Base-by-base conservation (phyloP, 805 yeast species). In the Cyberlindnera petersonii region DNA sequence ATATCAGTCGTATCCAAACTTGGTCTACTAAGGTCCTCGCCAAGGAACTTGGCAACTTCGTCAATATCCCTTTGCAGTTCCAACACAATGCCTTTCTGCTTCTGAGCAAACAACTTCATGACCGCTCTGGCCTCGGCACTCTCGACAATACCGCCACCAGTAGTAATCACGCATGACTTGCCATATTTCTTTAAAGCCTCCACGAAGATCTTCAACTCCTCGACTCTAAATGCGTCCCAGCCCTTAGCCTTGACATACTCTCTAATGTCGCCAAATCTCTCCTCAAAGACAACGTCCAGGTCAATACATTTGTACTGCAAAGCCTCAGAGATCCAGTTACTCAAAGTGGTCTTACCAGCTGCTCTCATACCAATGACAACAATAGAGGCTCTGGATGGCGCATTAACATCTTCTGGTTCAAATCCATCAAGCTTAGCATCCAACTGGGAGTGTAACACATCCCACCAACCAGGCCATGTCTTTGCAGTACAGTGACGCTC, bases 401-500 rank as follows among this genome's bases (percentile, higher is more conserved):
- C 43, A 6, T 46, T 43, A 21, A 40, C 42, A 13, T 40, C 35
- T n/a, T 48, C 44, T 6, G 74, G 72, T 55, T 85, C 94, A 51
- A 69, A 70, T 19, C 98, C 98, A 53, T 79, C 83, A 26, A 93
- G 61, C 9, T 62, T 53, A 19, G 76, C 82, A 16, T 78, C 73
- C 52, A 93, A 76, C 33, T 72, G 64, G 35, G 83, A 74, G 58
- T 80, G 88, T 47, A 93, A 68, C 24, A 80, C 74, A 64, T 93
- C 98, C 98, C 98, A 93, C 98, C 98, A 93, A 26, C 97, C 98
- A 16, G 98, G 98, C 98, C 98, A 93, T 0, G 98, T 93, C 67
- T 93, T 93, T 41, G 91, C 94, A 2, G 96, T 94, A 59, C 97
- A 87, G 19, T 83, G 76, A 64, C 97, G 79, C 57, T 91, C 96